These are phyloP conservation scores for Aspergillus awamori DNA, from an alignment of 2,329 filamentous ascomycete species.

Conservation along the genomic window DNA sequence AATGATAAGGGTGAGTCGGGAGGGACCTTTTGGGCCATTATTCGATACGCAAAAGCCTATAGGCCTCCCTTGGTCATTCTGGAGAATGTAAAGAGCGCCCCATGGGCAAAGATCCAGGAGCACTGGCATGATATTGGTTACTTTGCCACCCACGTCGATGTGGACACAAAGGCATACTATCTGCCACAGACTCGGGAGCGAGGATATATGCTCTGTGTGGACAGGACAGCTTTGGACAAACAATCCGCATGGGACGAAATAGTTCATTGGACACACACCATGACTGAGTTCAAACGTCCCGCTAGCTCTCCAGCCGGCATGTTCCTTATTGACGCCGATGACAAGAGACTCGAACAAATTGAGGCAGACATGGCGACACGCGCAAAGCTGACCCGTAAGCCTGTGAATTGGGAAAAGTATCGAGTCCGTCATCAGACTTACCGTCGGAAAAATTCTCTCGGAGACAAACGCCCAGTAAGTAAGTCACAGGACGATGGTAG, in stretches of 20 bases:
- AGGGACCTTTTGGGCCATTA: slow-evolving; percentile 65
- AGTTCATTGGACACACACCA: slow-evolving; percentile 45
- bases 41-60: slow-evolving; percentile 58
- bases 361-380: slow-evolving; percentile 51
- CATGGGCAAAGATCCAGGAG: slow-evolving; percentile 59
- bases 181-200: slow-evolving; percentile 70
- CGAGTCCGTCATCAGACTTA: slow-evolving; percentile 62
- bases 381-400: slow-evolving; percentile 24
- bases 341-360: slow-evolving; percentile 56
- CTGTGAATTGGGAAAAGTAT: slow-evolving; percentile 48
- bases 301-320: slow-evolving; percentile 65
- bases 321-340: slow-evolving; percentile 62
- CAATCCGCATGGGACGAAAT: slow-evolving; percentile 25
- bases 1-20: slow-evolving; percentile 64
- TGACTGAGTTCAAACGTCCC: slow-evolving; percentile 55
- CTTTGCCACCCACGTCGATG: slow-evolving; percentile 48
- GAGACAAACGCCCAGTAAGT: slow-evolving; percentile 60
- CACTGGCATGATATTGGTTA: slow-evolving; percentile 60
- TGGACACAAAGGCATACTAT: slow-evolving; percentile 73
- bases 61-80: slow-evolving; percentile 67
- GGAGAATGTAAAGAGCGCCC: slow-evolving; percentile 68
- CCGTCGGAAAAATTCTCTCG: slow-evolving; percentile 55
- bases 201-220: slow-evolving; percentile 63
- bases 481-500: slow-evolving; percentile 60
- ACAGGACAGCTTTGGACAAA: slow-evolving; percentile 34